Evolutionary conservation across 352 stramenopile genomes (phyloP).

Genomic region (Phytophthora hybrid): DNA sequence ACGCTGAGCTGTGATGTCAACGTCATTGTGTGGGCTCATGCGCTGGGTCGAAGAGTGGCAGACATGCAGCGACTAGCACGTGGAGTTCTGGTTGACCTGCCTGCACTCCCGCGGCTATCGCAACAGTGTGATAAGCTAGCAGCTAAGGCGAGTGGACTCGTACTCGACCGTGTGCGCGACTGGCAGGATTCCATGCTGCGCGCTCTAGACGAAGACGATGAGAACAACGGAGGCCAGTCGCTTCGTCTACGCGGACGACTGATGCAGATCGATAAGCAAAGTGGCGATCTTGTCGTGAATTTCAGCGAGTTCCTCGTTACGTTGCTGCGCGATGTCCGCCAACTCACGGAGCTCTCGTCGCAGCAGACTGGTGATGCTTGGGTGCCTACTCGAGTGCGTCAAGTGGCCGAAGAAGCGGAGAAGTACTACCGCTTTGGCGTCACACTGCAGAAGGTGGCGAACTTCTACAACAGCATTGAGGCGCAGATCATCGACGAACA

Average conservation of each 20-base stretch:
- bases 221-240: conserved; percentile 61
- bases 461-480: conserved; percentile 98
- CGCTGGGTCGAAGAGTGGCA: conserved; percentile 65
- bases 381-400: conserved; percentile 71
- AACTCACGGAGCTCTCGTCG: conserved; percentile 91
- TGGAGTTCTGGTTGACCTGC: conserved; percentile 74
- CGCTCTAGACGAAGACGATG: conserved; percentile 68
- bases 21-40: conserved; percentile 86
- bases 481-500: conserved; percentile 95
- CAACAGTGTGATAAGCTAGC: conserved; percentile 67
- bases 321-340: conserved; percentile 91
- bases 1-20: conserved; percentile 88
- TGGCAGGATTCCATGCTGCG: conserved; percentile 88
- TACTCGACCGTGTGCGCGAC: conserved; percentile 84
- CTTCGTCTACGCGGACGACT: conserved; percentile 85
- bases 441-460: conserved; percentile 96
- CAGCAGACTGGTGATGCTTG: conserved; percentile 63
- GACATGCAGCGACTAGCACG: conserved; percentile 60
- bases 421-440: conserved; percentile 96
- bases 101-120: conserved; percentile 59
- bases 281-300: conserved; percentile 91
- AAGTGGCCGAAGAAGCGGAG: conserved; percentile 89
- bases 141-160: conserved; percentile 63
- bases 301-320: conserved; percentile 95
- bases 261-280: conserved; percentile 92